Base-by-base conservation (phyloP, 495 filamentous ascomycete species). In the Penicillium samsonianum region DNA sequence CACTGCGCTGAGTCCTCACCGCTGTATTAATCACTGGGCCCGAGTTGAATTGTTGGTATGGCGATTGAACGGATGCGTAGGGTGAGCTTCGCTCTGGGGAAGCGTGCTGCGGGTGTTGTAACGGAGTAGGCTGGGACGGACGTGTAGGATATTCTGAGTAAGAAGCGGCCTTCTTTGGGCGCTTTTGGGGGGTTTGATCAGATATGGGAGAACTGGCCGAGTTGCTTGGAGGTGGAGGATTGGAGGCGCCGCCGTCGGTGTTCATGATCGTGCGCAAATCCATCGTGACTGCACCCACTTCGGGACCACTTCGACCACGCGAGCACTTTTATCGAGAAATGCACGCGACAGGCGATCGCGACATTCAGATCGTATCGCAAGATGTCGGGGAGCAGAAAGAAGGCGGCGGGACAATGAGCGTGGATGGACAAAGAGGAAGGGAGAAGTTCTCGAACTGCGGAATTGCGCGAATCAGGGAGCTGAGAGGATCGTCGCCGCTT, bases 231-330 rank as follows among this genome's bases (percentile, higher is more conserved):
- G 71, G 63, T 38, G 67, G 65, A 28, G 56, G 58, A 53, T 65
- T 65, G 54, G 69, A 64, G 65, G 69, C 67, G 61, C 67, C 69
- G 48, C 74, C 73, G 60, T 82, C 78, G 56, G 53, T 74, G 54
- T 81, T 80, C 67, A 82, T 80, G 64, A 82, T 79, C 35, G 74
- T 78, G 69, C 77, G 75, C 73, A 82, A 74, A 70, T 82, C 79
- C 80, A 82, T 82, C 64, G 64, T 61, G 71, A 64, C 59, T 47
- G 60, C 55, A 51, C 50, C 56, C 46, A 61, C 58, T 58, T 55
- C 55, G 58, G 51, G 52, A 60, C 58, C 55, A 61, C 60, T 56
- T 59, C 63, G 41, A 63, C 60, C 59, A 65, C 64, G 56, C 66
- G 54, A 61, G 47, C 55, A 55, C 48, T 43, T 40, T 63, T 60